These are phyloP conservation scores for Penicillium herquei DNA, from an alignment of 495 filamentous ascomycete species.

Conservation along the genomic window DNA sequence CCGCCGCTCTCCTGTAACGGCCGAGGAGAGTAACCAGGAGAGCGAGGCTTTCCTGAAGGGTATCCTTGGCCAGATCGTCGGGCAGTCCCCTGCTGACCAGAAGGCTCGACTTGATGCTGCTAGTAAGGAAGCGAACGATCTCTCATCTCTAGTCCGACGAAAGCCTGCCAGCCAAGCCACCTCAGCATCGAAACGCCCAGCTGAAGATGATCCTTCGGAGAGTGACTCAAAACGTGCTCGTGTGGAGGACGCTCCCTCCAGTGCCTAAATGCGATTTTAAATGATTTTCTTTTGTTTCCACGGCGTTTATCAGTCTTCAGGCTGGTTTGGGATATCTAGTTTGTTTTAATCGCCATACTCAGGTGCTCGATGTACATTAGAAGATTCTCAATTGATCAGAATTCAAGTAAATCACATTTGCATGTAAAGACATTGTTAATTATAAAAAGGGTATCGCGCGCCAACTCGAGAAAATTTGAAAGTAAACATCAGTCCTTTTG, in stretches of 20 bases:
- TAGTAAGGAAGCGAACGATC: slow-evolving; percentile 76
- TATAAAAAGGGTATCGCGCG: slow-evolving; percentile 1
- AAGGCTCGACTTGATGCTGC: slow-evolving; percentile 72
- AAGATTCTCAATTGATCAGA: no score
- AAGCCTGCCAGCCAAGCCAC: slow-evolving; percentile 50
- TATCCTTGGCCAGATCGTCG: slow-evolving; percentile 72
- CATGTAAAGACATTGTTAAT: no score
- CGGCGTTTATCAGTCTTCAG: neutral
- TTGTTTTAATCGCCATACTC: neutral
- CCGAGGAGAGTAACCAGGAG: slow-evolving; percentile 49
- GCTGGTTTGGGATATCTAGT: slow-evolving; percentile 5
- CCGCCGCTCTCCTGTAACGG: slow-evolving; percentile 64
- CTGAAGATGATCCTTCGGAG: slow-evolving; percentile 22
- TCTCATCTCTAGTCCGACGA: slow-evolving; percentile 76
- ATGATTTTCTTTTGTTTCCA: neutral
- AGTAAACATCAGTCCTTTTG: no score
- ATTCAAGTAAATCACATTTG: no score
- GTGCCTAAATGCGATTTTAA: neutral
- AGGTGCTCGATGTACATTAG: no score
- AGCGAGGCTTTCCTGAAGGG: slow-evolving; percentile 56
- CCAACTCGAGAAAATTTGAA: neutral
- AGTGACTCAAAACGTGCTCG: slow-evolving; percentile 31
- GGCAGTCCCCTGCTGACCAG: slow-evolving; percentile 60
- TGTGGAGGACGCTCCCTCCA: slow-evolving; percentile 18
- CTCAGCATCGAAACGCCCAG: slow-evolving; percentile 30